Evolutionary conservation across 345 rosid genomes (phyloP).

Genomic region (Eucalyptus erythrocorys): DNA sequence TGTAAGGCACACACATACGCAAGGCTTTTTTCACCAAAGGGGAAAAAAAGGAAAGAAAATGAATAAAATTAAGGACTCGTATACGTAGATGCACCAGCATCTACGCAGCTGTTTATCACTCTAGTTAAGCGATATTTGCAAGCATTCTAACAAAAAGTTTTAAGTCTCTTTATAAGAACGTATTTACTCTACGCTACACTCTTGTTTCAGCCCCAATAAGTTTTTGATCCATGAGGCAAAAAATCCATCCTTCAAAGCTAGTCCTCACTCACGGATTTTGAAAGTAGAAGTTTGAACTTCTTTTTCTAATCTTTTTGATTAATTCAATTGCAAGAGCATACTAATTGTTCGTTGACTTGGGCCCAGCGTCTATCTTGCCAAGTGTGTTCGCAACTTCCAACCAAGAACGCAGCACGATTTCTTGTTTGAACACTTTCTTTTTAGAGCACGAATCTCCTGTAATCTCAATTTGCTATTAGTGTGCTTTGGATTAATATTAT

Average conservation of each 20-base stretch:
- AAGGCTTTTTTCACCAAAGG: no score
- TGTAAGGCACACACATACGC: no score
- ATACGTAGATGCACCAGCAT: not conserved
- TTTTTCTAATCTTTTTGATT: not conserved
- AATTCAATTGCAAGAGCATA: not conserved
- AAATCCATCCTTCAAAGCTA: not conserved
- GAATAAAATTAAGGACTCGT: not conserved
- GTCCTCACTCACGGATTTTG: not conserved
- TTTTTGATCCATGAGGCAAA: not conserved
- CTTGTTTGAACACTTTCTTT: not conserved
- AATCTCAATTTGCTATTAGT: not conserved
- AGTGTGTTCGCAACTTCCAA: not conserved
- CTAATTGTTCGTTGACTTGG: not conserved
- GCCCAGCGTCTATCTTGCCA: not conserved
- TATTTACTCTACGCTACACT: not conserved
- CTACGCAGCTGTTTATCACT: not conserved
- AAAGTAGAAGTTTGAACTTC: not conserved
- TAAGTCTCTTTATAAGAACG: not conserved
- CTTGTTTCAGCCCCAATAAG: not conserved
- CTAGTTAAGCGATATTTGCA: not conserved
- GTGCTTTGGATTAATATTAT: not conserved
- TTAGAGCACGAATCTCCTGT: not conserved
- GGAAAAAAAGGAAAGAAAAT: no score
- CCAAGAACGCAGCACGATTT: not conserved
- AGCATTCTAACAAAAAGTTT: not conserved